Evolutionary conservation across 2,329 filamentous ascomycete genomes (phyloP).

Genomic region (Penicillium sp.): DNA sequence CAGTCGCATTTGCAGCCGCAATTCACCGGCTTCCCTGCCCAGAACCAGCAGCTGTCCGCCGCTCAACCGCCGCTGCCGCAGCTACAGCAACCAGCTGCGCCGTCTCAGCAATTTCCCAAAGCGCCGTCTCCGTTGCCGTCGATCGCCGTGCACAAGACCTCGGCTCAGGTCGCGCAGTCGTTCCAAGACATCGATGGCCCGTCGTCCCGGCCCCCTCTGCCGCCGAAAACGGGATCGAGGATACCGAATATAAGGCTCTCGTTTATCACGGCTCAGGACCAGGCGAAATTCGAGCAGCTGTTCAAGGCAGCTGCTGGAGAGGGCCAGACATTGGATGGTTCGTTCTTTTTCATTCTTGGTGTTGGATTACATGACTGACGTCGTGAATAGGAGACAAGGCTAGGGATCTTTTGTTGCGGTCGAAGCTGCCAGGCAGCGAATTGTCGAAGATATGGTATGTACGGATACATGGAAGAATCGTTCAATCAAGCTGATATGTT

Average conservation of each 20-base stretch:
- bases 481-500: constrained; percentile 6
- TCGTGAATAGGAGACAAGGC: constrained; percentile 66
- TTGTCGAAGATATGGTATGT: constrained; percentile 86
- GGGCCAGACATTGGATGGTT: constrained; percentile 74
- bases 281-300: constrained; percentile 93
- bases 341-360: constrained; percentile 17
- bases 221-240: constrained; percentile 59
- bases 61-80: constrained; percentile 22
- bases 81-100: constrained; percentile 16
- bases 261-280: constrained; percentile 92
- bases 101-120: constrained; percentile 39
- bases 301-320: constrained; percentile 94
- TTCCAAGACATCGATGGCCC: constrained; percentile 50
- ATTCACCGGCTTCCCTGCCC: constrained; percentile 55
- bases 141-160: constrained; percentile 58
- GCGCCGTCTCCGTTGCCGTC: constrained; percentile 40
- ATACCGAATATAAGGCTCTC: constrained; percentile 93
- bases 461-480: background rate
- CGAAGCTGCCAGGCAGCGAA: constrained; percentile 79
- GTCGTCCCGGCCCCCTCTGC: constrained; percentile 59
- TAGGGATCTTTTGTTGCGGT: constrained; percentile 80
- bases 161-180: constrained; percentile 61
- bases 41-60: constrained; percentile 23
- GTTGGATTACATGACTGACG: constrained; percentile 16
- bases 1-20: constrained; percentile 54